phyloP scores from a whole-genome alignment of 2,329 filamentous ascomycete genomes.

The Furcasterigmium furcatum region DNA sequence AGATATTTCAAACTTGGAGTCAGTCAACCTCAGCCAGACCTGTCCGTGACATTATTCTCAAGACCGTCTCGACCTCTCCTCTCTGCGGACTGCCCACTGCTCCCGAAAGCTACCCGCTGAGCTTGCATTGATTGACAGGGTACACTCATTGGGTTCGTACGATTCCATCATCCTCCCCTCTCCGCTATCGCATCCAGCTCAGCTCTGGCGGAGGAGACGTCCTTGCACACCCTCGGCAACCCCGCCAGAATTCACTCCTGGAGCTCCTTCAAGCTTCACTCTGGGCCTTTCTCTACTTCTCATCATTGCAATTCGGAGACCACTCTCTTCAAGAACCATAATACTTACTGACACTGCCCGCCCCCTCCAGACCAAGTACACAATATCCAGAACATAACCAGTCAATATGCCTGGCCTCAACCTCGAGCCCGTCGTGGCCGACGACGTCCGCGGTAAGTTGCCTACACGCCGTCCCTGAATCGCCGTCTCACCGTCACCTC shows the following conservation, averaged over 20 bases:
- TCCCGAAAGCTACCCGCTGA: too few species aligned
- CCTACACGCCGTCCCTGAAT: background rate
- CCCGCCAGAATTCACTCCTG: too few species aligned
- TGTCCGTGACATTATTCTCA: background rate
- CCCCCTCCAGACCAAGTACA: background rate
- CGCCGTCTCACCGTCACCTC: background rate
- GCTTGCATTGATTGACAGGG: too few species aligned
- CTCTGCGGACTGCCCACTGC: too few species aligned
- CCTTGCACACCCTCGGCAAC: too few species aligned
- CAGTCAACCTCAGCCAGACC: background rate
- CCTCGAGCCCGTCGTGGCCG: slow-evolving; percentile 36
- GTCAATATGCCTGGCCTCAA: slow-evolving; percentile 37
- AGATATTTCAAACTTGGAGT: background rate
- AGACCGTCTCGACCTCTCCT: background rate
- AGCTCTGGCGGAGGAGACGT: too few species aligned
- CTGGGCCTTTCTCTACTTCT: too few species aligned
- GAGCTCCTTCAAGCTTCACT: too few species aligned
- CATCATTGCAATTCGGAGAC: too few species aligned
- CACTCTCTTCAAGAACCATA: too few species aligned
- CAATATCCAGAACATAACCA: background rate
- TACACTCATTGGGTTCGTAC: background rate
- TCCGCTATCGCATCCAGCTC: slow-evolving; percentile 1
- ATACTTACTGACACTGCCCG: too few species aligned
- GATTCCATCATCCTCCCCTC: background rate
- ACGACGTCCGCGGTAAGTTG: slow-evolving; percentile 40